Evolutionary conservation across 1,139 yeast species (phyloP).

Genomic region (Lodderomyces parapsilosis): DNA sequence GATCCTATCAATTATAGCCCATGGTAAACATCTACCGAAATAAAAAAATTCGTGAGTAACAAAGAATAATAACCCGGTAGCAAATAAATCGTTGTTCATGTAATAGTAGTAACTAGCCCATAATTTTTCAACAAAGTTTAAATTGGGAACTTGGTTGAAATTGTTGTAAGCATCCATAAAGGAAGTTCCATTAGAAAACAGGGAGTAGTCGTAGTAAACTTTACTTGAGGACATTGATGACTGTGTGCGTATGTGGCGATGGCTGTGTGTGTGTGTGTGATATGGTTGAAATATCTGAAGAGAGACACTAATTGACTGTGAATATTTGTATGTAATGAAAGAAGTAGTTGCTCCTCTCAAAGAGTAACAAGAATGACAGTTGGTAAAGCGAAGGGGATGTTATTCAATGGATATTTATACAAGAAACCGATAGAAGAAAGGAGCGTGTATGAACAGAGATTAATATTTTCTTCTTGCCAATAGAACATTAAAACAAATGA

Average conservation of each 20-base stretch:
- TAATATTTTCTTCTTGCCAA: no score
- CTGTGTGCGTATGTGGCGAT: background rate
- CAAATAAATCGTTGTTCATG: conserved; percentile 43
- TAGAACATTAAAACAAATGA: no score
- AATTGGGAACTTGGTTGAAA: conserved; percentile 29
- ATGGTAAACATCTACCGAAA: conserved; percentile 48
- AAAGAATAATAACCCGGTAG: conserved; percentile 47
- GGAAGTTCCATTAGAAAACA: conserved; percentile 39
- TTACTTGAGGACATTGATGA: conserved; percentile 10
- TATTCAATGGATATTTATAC: no score
- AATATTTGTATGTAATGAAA: background rate
- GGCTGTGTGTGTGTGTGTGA: background rate
- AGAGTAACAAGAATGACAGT: no score
- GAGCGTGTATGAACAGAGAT: no score
- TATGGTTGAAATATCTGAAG: background rate
- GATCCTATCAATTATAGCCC: conserved; percentile 43
- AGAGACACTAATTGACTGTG: no score
- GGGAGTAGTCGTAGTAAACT: conserved; percentile 43
- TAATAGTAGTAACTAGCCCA: conserved; percentile 48
- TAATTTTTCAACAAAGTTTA: conserved; percentile 32
- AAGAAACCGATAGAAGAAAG: no score
- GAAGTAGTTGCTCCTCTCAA: no score
- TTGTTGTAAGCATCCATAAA: conserved; percentile 35
- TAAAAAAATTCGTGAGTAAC: conserved; percentile 42
- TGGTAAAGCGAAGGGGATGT: no score